Base-by-base conservation (phyloP, 2,329 filamentous ascomycete genomes). In the Magnaporthiopsis rhizophila region DNA sequence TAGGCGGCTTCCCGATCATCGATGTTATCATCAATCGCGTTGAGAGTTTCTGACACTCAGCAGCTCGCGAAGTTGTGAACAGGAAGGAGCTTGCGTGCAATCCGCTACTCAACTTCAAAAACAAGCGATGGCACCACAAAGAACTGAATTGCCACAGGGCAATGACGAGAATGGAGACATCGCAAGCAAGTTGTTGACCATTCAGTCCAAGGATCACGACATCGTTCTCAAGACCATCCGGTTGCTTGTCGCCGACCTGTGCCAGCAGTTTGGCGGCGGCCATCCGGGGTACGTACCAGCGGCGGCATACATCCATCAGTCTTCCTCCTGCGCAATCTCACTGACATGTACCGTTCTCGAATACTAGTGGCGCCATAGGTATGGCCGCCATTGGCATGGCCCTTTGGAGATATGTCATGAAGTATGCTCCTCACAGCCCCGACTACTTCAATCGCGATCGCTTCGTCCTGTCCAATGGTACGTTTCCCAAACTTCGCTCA, bases 241-340 rank as follows among this genome's bases (percentile, higher is more conserved):
- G 64, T 76, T 83, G 62, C 74, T 90, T 36, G 86, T 90, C 65
- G 86, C 87, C 59, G 88, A 90, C 71, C 74, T 90, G 3, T 89
- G 86, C 69, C 81, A 90, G 71, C 87, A 90, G 68, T 90, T 89
- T 74, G 84, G 84, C 67, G 86, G 86, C 50, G 88, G 88, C 0
- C 88, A 90, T 70, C 87, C 87, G 24, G 87, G 87, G 83, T 87
- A 77, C 69, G 79, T 65, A 45, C 21, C 18, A n/a, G 45, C 34
- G 18, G n/a, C 21, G n/a, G 6, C 7, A 13, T 4, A 11, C 6
- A n/a, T 53, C n/a, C 45, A 11, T 21, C 7, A n/a, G 45, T 53
- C 7, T 53, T 53, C 21, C 9, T 21, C 6, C 21, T 53, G 21
- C 3, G 21, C 15, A 53, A 13, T 53, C 9, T 24, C 7, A 24